phyloP scores from a whole-genome alignment of 768 basidiomycete genomes.

The Aureoboletus auriporus region DNA sequence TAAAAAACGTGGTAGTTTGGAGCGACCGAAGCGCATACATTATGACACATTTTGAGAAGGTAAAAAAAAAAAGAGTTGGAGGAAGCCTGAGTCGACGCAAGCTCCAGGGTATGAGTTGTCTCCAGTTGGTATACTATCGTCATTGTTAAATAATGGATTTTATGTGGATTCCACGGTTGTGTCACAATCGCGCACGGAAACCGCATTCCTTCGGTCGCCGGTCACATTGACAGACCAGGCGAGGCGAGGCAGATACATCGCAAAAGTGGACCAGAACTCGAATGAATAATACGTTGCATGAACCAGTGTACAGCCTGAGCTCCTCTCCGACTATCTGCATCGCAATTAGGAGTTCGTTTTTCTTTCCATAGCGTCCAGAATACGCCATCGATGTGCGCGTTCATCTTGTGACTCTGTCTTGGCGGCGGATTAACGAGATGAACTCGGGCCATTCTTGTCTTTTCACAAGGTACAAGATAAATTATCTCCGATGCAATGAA shows the following conservation, averaged over 20 bases:
- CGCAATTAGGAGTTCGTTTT: conserved; percentile 5
- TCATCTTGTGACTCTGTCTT: conserved; percentile 7
- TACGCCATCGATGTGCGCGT: background rate
- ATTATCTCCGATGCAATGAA: conserved; percentile 29
- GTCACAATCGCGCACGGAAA: conserved; percentile 36
- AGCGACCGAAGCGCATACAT: conserved; percentile 42
- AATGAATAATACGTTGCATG: conserved; percentile 20
- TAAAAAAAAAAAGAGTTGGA: conserved; percentile 14
- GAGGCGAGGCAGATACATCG: conserved; percentile 34
- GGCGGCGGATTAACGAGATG: conserved; percentile 16
- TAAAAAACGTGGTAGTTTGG: background rate
- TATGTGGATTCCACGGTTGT: conserved; percentile 29
- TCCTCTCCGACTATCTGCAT: conserved; percentile 8
- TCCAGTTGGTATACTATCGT: conserved; percentile 10
- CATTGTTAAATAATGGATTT: conserved; percentile 17
- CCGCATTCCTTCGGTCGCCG: conserved; percentile 34
- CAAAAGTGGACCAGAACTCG: conserved; percentile 15
- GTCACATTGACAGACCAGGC: conserved; percentile 30
- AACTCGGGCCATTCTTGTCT: conserved; percentile 14
- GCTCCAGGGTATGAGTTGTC: conserved; percentile 16
- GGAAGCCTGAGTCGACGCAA: conserved; percentile 11
- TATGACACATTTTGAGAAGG: conserved; percentile 58
- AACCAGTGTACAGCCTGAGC: conserved; percentile 5
- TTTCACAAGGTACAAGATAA: conserved; percentile 16
- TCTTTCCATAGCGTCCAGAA: conserved; percentile 1